Evolutionary conservation across 2,329 filamentous ascomycete species (phyloP).

Genomic region (Ophidiomyces ophidiicola): DNA sequence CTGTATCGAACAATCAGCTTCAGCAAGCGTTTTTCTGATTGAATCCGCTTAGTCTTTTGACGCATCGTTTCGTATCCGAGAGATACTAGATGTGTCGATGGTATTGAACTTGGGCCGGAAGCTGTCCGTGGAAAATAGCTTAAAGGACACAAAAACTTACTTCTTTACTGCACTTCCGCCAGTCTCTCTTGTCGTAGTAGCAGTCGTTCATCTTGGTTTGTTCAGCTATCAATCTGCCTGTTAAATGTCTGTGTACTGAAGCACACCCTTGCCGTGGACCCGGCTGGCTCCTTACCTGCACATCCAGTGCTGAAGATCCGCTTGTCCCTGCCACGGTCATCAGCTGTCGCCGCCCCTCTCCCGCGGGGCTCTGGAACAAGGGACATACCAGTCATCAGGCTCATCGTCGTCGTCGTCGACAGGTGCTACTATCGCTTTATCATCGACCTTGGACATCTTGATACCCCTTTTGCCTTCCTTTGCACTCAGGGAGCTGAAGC

Average conservation of each 20-base stretch:
- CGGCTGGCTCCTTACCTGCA: conserved; percentile 48
- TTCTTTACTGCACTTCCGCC: conserved; percentile 77
- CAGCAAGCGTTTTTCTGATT: too few relatives aligned
- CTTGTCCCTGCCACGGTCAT: conserved; percentile 61
- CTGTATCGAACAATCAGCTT: conserved; percentile 36
- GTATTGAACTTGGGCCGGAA: too few relatives aligned
- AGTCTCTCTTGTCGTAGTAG: conserved; percentile 92
- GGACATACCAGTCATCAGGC: conserved; percentile 78
- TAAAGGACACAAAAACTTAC: conserved; percentile 42
- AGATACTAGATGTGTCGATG: too few relatives aligned
- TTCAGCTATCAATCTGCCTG: conserved; percentile 48
- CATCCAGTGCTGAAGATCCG: conserved; percentile 95
- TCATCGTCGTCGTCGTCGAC: conserved; percentile 68
- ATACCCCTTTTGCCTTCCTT: conserved; percentile 6
- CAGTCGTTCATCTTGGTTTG: conserved; percentile 88
- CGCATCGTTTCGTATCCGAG: too few relatives aligned
- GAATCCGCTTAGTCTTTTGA: too few relatives aligned
- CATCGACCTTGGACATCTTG: conserved; percentile 48
- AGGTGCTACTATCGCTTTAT: conserved; percentile 26
- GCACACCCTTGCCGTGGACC: not conserved
- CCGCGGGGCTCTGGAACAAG: conserved; percentile 7
- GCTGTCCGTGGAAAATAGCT: not conserved
- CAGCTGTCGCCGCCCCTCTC: conserved; percentile 10
- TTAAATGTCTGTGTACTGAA: conserved; percentile 2
- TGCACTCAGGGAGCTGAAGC: not conserved